These are phyloP conservation scores for Domatiomyces globalis DNA, from an alignment of 2,329 filamentous ascomycete genomes.

Conservation along the genomic window DNA sequence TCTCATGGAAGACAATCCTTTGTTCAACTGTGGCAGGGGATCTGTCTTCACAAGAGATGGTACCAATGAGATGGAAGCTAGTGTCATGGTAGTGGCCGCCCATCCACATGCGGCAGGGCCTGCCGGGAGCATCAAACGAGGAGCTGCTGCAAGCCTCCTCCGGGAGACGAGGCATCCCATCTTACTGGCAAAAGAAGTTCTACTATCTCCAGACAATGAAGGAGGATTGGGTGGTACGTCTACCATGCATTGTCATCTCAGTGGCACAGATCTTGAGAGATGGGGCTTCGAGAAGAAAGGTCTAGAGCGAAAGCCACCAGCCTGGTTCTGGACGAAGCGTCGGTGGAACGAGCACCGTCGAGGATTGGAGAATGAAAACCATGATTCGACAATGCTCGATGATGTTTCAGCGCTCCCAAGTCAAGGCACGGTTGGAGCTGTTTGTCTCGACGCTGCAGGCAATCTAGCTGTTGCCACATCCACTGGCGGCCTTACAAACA, in stretches of 20 bases:
- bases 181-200: conserved; percentile 53
- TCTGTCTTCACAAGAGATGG: conserved; percentile 77
- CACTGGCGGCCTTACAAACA: conserved; percentile 74
- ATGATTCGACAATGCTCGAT: conserved; percentile 24
- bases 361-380: conserved; percentile 36
- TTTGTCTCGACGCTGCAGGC: conserved; percentile 64
- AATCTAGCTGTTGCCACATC: conserved; percentile 54
- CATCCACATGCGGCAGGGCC: conserved; percentile 6
- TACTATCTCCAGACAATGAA: conserved; percentile 51
- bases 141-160: conserved; percentile 61
- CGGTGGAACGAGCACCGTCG: conserved; percentile 65
- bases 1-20: conserved; percentile 60
- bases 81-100: conserved; percentile 59
- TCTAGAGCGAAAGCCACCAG: conserved; percentile 51
- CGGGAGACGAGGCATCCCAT: conserved; percentile 67
- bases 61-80: conserved; percentile 72
- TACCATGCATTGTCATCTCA: conserved; percentile 50
- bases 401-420: conserved; percentile 53
- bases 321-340: conserved; percentile 65
- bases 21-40: conserved; percentile 75
- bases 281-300: conserved; percentile 46
- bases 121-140: conserved; percentile 46
- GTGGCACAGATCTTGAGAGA: conserved; percentile 52
- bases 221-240: conserved; percentile 23
- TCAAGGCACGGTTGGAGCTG: conserved; percentile 72